Base-by-base conservation (phyloP, 108 stramenopile species). In the Chaetoceros muelleri region DNA sequence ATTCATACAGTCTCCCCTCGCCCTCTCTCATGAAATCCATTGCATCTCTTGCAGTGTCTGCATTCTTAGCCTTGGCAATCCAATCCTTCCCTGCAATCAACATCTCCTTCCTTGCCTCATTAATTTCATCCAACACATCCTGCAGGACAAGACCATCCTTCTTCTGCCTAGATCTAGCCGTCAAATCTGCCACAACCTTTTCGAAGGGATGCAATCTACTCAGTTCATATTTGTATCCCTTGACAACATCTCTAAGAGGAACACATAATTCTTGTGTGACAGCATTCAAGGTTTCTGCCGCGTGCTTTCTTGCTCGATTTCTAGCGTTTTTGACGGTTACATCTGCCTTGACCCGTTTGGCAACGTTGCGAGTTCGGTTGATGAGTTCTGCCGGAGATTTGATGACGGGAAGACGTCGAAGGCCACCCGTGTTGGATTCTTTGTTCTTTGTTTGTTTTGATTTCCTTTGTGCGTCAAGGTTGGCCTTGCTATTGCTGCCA, bases 141-240 rank as follows among this genome's bases (percentile, higher is more conserved):
- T 30, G 29, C 31, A 88, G 55, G 2, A 82, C 76, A 23, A 87
- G n/a, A 17, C 87, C 87, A 64, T 86, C 88, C 45, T 60, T 72
- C 56, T 90, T 89, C 57, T 81, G 69, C 22, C 84, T 66, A 0
- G 85, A 57, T 7, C 84, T 66, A 10, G 86, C 84, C 24, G 96
- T 94, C 28, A 97, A 65, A 60, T 95, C 87, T 48, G 93, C 88
- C 18, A 95, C 88, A 26, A 93, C 92, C 28, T 64, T 66, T 72
- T 97, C 96, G 54, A 97, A 97, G 5, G 96, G 96, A 76, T 97
- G 96, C 44, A 97, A 69, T 22, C 70, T 51, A 40, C 69, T 49
- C 55, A 83, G 76, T 61, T 85, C 79, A 21, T 69, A 55, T 26
- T 77, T 57, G 62, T 94, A 97, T n/a, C 77, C 78, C 21, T 87